Base-by-base conservation (phyloP, 2,329 filamentous ascomycete species). In the Aureobasidium sp. region DNA sequence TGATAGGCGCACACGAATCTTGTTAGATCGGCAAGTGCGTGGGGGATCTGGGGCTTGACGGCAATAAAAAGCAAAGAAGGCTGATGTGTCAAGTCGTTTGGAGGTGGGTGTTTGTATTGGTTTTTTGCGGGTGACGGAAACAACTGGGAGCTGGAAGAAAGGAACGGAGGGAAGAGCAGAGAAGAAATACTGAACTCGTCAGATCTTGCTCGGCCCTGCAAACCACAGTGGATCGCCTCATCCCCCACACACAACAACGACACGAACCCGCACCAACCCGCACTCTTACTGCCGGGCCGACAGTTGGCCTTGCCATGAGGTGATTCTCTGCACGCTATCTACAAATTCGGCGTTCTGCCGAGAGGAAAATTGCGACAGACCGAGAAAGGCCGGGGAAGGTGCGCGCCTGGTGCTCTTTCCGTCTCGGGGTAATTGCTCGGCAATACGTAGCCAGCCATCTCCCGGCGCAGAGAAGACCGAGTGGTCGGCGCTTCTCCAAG, bases 1-100 rank as follows among this genome's bases (percentile, higher is more conserved):
- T 46, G 55, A 59, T 59, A 34, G 24, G 20, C 43, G 44, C 55
- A 51, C 46, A 46, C 44, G 46, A 60, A 34, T 60, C 34, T 60
- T 24, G 34, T 26, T 26, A 24, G 57, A 60, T 60, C 57, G 57
- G 43, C 37, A 43, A 41, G 10, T 24, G 24, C 36, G 29, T 60
- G 57, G 46, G 46, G 57, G 41, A 60, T 60, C 57, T 60, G 46
- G 57, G 57, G 57, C 32, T 59, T 48, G 43, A 59, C 43, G 41
- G 41, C 26, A 26, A 41, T 20, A 57, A 46, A 34, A 57, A 57
- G 39, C 53, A 57, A 57, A 57, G 44, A 57, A 47, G 52, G 53
- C 53, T 57, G 41, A 57, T 57, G 41, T 57, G 53, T 13, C 17
- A 46, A 36, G 39, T 27, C 17, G 17, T 34, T 29, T 24, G 41